Conservation (phyloP, 495 filamentous ascomycete species). For the Penicillium coprophilum region DNA sequence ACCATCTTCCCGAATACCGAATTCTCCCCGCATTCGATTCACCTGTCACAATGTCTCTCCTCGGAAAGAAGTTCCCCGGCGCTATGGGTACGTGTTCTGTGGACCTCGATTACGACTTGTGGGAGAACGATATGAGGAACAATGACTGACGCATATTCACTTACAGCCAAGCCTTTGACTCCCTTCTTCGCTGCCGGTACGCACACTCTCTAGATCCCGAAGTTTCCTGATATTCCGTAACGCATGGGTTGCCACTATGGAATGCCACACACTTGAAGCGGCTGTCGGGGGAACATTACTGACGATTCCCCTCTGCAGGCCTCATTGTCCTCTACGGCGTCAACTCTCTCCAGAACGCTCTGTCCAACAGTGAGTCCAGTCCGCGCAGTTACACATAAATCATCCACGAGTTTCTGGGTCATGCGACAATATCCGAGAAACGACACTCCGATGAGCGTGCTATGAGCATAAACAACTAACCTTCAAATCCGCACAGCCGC, state of each 20-base stretch:
- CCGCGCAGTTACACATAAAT: neutral
- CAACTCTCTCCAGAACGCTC: conserved; percentile 68
- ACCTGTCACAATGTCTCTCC: conserved; percentile 66
- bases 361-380: conserved; percentile 68
- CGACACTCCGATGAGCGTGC: conserved; percentile 10
- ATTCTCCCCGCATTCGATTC: conserved; percentile 34
- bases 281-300: conserved; percentile 22
- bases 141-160: conserved; percentile 33
- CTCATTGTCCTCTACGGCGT: conserved; percentile 82
- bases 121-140: conserved; percentile 1
- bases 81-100: conserved; percentile 71
- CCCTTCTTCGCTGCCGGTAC: conserved; percentile 95
- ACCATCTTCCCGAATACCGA: conserved; percentile 34
- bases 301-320: conserved; percentile 52
- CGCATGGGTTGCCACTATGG: neutral
- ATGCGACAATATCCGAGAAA: neutral
- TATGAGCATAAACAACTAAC: conserved; percentile 23
- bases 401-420: neutral
- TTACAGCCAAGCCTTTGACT: conserved; percentile 77
- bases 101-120: neutral
- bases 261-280: conserved; percentile 1
- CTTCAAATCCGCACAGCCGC: conserved; percentile 56
- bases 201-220: conserved; percentile 28
- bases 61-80: conserved; percentile 91
- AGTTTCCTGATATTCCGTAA: neutral